A percentile compares a stretch with the other conserved stretches of the same genome.
Evolutionary conservation across 2,329 filamentous ascomycete genomes (phyloP).

Genomic region (Colletotrichum lindemuthianum): DNA sequence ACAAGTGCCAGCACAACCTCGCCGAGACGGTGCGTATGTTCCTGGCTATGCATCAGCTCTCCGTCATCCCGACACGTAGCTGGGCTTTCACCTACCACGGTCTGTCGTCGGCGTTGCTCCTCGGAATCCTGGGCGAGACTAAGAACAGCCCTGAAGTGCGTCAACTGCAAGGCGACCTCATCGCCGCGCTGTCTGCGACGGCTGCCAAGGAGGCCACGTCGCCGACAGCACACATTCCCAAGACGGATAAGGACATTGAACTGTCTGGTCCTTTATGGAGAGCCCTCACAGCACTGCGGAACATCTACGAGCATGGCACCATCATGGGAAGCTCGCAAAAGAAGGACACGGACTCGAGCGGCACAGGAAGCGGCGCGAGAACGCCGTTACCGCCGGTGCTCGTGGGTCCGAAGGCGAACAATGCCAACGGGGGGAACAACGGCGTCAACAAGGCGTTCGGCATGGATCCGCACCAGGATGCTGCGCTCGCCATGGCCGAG

Average conservation of each 20-base stretch:
- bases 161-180: slow-evolving; percentile 71
- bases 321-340: slow-evolving; percentile 60
- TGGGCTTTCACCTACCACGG: slow-evolving; percentile 77
- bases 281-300: slow-evolving; percentile 69
- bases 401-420: slow-evolving; percentile 39
- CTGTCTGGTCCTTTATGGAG: slow-evolving; percentile 70
- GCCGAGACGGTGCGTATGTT: slow-evolving; percentile 76
- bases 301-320: slow-evolving; percentile 73
- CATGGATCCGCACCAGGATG: slow-evolving; percentile 67
- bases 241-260: slow-evolving; percentile 69
- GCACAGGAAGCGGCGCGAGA: slow-evolving; percentile 55
- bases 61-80: slow-evolving; percentile 72
- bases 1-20: slow-evolving; percentile 70
- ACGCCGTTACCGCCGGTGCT: slow-evolving; percentile 49
- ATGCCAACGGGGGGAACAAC: slow-evolving; percentile 12
- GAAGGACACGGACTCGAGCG: slow-evolving; percentile 58
- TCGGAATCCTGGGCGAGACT: slow-evolving; percentile 71
- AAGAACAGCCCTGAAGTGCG: slow-evolving; percentile 71
- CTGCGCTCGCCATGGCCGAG: slow-evolving; percentile 72
- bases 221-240: slow-evolving; percentile 62
- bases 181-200: slow-evolving; percentile 70
- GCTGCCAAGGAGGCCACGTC: slow-evolving; percentile 70
- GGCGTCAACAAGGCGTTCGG: slow-evolving; percentile 35
- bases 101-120: slow-evolving; percentile 70
- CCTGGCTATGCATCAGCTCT: slow-evolving; percentile 74